Evolutionary conservation across 2,329 filamentous ascomycete genomes (phyloP).

Genomic region (Cladosporium sp.): DNA sequence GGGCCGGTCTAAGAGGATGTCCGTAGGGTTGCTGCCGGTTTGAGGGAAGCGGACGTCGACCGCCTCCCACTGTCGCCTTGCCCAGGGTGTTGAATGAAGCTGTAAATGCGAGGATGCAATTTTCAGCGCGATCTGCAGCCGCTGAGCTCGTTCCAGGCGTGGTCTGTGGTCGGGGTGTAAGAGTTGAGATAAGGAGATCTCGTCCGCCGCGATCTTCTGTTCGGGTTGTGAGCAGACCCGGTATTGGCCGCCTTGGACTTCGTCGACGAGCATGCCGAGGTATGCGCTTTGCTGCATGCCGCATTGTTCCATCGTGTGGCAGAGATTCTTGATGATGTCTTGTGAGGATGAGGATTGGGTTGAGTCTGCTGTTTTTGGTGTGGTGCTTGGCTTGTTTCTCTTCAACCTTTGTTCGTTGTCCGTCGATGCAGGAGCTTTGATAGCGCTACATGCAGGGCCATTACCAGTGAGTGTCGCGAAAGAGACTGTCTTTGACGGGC

Average conservation of each 20-base stretch:
- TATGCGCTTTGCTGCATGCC: constrained; percentile 9
- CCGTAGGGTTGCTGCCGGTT: not conserved
- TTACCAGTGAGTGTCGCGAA: too few species aligned
- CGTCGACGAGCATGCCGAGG: constrained; percentile 11
- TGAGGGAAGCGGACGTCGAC: constrained; percentile 15
- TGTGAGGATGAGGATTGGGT: too few species aligned
- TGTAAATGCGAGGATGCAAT: constrained; percentile 18
- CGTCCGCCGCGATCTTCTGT: constrained; percentile 8
- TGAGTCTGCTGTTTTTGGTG: too few species aligned
- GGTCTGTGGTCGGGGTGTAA: not conserved
- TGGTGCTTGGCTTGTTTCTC: too few species aligned
- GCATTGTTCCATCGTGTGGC: constrained; percentile 8
- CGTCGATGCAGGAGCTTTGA: too few species aligned
- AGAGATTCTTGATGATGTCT: constrained; percentile 13
- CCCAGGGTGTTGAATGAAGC: constrained; percentile 17
- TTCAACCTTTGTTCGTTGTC: too few species aligned
- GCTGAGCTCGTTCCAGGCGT: not conserved
- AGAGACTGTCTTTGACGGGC: too few species aligned
- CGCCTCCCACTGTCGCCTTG: constrained; percentile 17
- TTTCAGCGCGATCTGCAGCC: constrained; percentile 14
- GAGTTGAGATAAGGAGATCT: not conserved
- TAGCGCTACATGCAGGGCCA: too few species aligned
- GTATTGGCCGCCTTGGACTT: constrained; percentile 7
- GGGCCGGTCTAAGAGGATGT: constrained; percentile 12
- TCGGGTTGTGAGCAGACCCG: constrained; percentile 12